phyloP scores from a whole-genome alignment of 2,329 filamentous ascomycete genomes.

The Aspergillus sp. region DNA sequence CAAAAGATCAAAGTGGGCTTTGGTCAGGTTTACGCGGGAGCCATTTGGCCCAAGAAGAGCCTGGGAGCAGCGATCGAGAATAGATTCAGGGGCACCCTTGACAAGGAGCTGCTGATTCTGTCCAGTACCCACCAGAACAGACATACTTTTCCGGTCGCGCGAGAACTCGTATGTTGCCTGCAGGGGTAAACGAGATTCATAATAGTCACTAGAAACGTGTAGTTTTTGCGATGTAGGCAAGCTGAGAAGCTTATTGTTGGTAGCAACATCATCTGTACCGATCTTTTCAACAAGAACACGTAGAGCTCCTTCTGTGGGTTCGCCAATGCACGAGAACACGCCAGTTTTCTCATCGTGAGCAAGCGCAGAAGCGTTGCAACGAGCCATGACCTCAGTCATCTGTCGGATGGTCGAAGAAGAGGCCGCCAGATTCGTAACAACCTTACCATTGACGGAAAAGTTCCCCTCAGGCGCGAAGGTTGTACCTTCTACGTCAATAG shows the following conservation, averaged over 20 bases:
- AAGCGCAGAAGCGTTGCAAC: constrained; percentile 88
- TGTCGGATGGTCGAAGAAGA: constrained; percentile 76
- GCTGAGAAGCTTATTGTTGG: constrained; percentile 53
- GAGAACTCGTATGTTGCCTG: constrained; percentile 96
- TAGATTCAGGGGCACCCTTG: constrained; percentile 93
- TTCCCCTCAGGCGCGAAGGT: constrained; percentile 84
- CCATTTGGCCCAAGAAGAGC: constrained; percentile 75
- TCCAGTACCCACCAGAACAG: constrained; percentile 76
- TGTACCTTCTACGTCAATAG: constrained; percentile 86
- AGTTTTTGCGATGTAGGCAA: constrained; percentile 61
- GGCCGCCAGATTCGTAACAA: constrained; percentile 66
- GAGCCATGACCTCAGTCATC: constrained; percentile 66
- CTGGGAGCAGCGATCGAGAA: constrained; percentile 88
- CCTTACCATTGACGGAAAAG: constrained; percentile 68
- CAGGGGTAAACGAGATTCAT: constrained; percentile 72
- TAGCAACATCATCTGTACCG: constrained; percentile 69
- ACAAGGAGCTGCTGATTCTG: constrained; percentile 79
- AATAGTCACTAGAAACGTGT: constrained; percentile 80
- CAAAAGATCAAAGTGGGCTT: constrained; percentile 68
- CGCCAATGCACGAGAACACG: constrained; percentile 79
- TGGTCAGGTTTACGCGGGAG: constrained; percentile 70
- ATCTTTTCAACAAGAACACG: constrained; percentile 92
- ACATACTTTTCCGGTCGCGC: constrained; percentile 98
- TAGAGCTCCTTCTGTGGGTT: constrained; percentile 92
- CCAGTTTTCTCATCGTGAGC: constrained; percentile 76